Conservation (phyloP, 495 filamentous ascomycete species). For the Podospora conica region DNA sequence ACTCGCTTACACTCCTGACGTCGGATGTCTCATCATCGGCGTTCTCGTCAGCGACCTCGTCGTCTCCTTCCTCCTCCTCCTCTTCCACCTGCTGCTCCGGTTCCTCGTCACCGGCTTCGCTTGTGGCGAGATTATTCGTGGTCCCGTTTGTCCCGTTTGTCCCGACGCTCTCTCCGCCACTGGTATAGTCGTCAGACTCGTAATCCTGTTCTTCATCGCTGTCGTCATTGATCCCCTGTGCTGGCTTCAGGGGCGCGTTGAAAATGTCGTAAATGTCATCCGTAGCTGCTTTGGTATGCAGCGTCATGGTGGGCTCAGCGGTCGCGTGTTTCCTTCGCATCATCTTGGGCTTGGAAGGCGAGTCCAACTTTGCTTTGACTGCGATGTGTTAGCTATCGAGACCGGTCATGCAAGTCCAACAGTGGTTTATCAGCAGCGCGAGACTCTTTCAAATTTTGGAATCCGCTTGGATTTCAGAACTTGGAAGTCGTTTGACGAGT, state of each 20-base stretch:
- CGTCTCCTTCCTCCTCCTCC: constrained; percentile 17
- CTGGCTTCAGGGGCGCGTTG: constrained; percentile 72
- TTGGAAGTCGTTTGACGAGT: not conserved
- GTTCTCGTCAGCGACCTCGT: constrained; percentile 59
- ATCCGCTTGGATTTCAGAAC: not conserved
- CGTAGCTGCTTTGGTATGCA: constrained; percentile 89
- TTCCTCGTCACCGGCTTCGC: constrained; percentile 35
- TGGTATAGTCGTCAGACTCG: constrained; percentile 71
- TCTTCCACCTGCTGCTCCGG: constrained; percentile 7
- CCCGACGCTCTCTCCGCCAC: constrained; percentile 73
- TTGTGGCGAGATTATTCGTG: constrained; percentile 53
- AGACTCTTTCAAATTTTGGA: not conserved
- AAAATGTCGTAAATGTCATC: constrained; percentile 97
- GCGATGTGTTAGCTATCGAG: constrained; percentile 17
- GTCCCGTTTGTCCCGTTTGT: constrained; percentile 39
- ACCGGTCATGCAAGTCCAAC: not conserved
- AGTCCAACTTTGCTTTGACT: constrained; percentile 92
- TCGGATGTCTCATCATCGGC: constrained; percentile 45
- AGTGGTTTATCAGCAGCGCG: not conserved
- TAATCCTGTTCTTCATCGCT: constrained; percentile 63
- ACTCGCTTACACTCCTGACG: constrained; percentile 66
- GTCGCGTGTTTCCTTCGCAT: constrained; percentile 48
- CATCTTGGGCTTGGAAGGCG: constrained; percentile 71
- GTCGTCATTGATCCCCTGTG: constrained; percentile 29
- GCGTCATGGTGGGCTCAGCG: constrained; percentile 87